Conservation (phyloP, 345 rosid species). For the Lepidium africanum region DNA sequence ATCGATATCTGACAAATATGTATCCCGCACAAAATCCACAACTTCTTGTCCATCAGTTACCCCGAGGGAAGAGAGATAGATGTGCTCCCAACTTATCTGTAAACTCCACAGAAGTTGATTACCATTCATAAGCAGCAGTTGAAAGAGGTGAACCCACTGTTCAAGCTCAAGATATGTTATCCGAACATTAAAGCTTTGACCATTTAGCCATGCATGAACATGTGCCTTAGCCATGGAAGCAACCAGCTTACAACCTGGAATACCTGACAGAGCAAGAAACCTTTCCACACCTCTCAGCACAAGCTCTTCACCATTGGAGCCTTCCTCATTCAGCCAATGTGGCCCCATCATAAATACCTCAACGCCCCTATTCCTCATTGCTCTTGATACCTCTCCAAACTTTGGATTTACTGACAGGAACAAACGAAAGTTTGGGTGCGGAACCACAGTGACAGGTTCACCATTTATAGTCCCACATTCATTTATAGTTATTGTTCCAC, state of each 20-base stretch:
- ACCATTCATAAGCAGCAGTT: slow-evolving; percentile 67
- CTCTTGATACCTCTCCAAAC: slow-evolving; percentile 89
- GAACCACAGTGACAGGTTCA: slow-evolving; percentile 61
- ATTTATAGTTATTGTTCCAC: slow-evolving; percentile 80
- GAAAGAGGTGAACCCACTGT: slow-evolving; percentile 78
- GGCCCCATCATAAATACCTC: slow-evolving; percentile 94
- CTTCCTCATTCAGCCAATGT: slow-evolving; percentile 57
- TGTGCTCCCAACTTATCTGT: slow-evolving; percentile 81
- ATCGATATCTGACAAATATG: slow-evolving; percentile 37
- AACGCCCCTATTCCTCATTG: slow-evolving; percentile 97
- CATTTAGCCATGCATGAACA: slow-evolving; percentile 54
- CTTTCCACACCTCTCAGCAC: slow-evolving; percentile 55
- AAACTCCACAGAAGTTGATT: slow-evolving; percentile 75
- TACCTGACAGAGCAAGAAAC: slow-evolving; percentile 68
- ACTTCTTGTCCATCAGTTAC: slow-evolving; percentile 52
- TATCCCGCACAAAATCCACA: slow-evolving; percentile 43
- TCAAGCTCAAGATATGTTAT: slow-evolving; percentile 82
- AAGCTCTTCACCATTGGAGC: slow-evolving; percentile 36
- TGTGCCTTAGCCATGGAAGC: slow-evolving; percentile 88
- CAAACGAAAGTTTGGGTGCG: slow-evolving; percentile 83
- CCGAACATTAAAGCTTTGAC: slow-evolving; percentile 36
- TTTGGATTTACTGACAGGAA: slow-evolving; percentile 84
- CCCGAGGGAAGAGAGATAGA: slow-evolving; percentile 81
- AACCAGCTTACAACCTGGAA: slow-evolving; percentile 54
- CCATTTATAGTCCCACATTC: slow-evolving; percentile 91